phyloP scores from a whole-genome alignment of 306 rosid genomes.

The Corylus americana region DNA sequence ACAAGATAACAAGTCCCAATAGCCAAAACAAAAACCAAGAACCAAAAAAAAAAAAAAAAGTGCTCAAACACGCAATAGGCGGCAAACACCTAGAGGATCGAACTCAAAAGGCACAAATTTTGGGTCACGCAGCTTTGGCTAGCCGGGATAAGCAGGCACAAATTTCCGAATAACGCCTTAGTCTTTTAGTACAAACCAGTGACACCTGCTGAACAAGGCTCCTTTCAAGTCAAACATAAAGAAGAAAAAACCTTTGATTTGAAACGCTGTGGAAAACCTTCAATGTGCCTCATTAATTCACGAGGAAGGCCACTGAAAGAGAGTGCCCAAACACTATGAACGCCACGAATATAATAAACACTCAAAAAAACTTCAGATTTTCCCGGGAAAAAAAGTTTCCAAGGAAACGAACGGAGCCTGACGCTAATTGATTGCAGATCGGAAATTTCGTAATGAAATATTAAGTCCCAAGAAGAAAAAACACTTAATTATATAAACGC shows the following conservation, averaged over 20 bases:
- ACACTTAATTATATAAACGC: background rate
- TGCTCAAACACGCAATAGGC: background rate
- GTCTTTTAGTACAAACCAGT: too few species aligned
- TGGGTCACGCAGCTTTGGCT: background rate
- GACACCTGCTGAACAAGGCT: too few species aligned
- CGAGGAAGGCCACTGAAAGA: background rate
- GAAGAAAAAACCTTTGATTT: too few species aligned
- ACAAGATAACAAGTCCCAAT: background rate
- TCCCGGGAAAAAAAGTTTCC: background rate
- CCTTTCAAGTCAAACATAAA: too few species aligned
- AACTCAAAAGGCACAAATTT: background rate
- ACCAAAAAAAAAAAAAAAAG: background rate
- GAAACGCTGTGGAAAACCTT: too few species aligned
- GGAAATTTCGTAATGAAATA: background rate
- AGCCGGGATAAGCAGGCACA: background rate
- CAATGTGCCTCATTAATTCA: background rate
- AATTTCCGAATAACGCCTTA: too few species aligned
- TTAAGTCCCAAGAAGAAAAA: background rate
- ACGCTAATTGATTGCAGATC: background rate
- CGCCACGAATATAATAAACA: background rate
- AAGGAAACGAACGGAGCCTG: constrained; percentile 8
- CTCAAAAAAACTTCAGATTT: background rate
- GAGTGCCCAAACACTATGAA: too few species aligned
- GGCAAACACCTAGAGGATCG: background rate
- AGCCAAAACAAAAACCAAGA: background rate